Evolutionary conservation across 2,329 filamentous ascomycete genomes (phyloP).

Genomic region (Hymenoscyphus fructigenus): DNA sequence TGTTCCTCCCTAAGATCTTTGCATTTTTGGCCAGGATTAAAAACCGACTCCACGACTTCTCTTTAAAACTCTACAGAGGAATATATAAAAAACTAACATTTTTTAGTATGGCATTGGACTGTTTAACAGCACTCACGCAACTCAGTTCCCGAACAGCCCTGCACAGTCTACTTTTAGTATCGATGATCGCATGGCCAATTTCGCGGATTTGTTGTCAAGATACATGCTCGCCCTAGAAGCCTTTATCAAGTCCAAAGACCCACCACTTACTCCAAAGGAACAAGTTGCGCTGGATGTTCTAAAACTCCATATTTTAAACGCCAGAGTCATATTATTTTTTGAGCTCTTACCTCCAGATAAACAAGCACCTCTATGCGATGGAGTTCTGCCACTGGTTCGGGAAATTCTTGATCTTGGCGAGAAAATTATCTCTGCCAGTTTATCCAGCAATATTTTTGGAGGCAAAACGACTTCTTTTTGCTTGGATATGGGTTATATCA

Average conservation of each 20-base stretch:
- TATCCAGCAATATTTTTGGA: background rate
- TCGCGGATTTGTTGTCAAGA: slow-evolving; percentile 8
- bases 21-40: background rate
- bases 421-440: slow-evolving; percentile 11
- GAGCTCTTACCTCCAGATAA: slow-evolving; percentile 10
- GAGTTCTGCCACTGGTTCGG: slow-evolving; percentile 9
- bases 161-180: background rate
- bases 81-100: background rate
- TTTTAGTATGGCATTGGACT: slow-evolving; percentile 9
- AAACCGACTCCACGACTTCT: background rate
- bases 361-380: background rate
- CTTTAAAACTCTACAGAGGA: background rate
- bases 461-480: slow-evolving; percentile 46
- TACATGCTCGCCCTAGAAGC: slow-evolving; percentile 12
- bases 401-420: slow-evolving; percentile 16
- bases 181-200: slow-evolving; percentile 3
- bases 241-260: slow-evolving; percentile 10
- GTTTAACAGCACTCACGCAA: background rate
- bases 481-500: slow-evolving; percentile 61
- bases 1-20: background rate
- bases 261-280: slow-evolving; percentile 16
- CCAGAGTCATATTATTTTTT: slow-evolving; percentile 10
- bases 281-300: slow-evolving; percentile 15
- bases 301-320: slow-evolving; percentile 16
- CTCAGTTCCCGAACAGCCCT: background rate